Conservation (phyloP, 768 basidiomycete species). For the Serendipita sp. region DNA sequence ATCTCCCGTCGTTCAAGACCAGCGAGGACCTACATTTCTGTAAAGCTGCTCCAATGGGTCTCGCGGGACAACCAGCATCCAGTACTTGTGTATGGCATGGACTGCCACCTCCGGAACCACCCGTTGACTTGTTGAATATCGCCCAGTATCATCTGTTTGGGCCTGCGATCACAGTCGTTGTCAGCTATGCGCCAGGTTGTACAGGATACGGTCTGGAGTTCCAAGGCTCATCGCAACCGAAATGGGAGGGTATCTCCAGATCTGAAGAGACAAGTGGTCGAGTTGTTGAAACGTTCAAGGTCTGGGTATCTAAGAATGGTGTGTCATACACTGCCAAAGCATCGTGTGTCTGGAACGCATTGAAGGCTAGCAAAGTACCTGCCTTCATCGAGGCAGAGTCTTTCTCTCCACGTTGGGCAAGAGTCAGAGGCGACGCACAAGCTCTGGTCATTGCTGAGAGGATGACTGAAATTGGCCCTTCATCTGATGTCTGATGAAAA, state of each 20-base stretch:
- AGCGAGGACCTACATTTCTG: background rate
- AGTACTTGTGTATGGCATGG: background rate
- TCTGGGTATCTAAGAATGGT: background rate
- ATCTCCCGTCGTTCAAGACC: background rate
- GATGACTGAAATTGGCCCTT: background rate
- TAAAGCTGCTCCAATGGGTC: background rate
- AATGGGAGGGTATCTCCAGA: background rate
- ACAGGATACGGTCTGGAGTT: background rate
- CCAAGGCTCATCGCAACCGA: background rate
- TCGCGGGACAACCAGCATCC: background rate
- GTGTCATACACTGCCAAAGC: background rate
- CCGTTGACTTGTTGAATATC: background rate
- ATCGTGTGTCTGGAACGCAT: conserved; percentile 1
- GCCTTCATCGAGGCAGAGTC: background rate
- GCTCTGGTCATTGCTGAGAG: background rate
- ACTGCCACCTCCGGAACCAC: background rate
- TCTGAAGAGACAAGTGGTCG: background rate
- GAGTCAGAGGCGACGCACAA: background rate
- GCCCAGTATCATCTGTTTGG: background rate
- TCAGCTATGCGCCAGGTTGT: background rate
- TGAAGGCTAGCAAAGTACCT: background rate
- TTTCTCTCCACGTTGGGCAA: conserved; percentile 1
- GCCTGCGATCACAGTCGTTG: background rate
- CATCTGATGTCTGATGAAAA: background rate
- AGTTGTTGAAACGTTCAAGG: background rate